Conservation (phyloP, 257 asterid genomes). For the Fraxinus anomala region DNA sequence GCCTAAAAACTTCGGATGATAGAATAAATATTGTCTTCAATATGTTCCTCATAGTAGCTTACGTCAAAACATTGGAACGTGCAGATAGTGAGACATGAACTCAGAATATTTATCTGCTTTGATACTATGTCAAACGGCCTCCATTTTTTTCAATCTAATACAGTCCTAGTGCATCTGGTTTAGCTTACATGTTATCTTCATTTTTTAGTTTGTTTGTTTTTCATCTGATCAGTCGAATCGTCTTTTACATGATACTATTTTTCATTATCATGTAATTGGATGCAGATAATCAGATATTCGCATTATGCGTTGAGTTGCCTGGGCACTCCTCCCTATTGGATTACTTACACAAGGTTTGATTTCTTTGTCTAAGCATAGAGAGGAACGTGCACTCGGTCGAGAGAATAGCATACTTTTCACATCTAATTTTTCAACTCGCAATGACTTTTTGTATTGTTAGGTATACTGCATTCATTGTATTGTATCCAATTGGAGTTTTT, state of each 20-base stretch:
- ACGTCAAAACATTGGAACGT: background rate
- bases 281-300: slow-evolving; percentile 77
- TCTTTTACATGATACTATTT: background rate
- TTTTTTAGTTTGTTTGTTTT: background rate
- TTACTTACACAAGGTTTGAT: slow-evolving; percentile 68
- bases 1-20: too few relatives aligned
- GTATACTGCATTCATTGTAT: slow-evolving; percentile 81
- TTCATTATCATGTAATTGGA: background rate
- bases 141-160: background rate
- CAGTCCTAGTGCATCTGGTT: background rate
- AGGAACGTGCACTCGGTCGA: background rate
- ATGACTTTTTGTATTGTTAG: slow-evolving; percentile 39
- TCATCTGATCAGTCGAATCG: background rate
- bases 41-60: background rate
- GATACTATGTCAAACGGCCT: background rate
- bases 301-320: slow-evolving; percentile 70
- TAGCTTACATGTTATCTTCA: background rate
- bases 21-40: background rate
- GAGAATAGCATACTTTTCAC: background rate
- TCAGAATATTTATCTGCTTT: background rate
- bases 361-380: background rate
- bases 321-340: slow-evolving; percentile 64
- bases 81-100: background rate
- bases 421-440: slow-evolving; percentile 14
- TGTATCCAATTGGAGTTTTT: slow-evolving; percentile 85